Evolutionary conservation across 208 protist genomes (phyloP).

Genomic region (Eutreptiella sp.): DNA sequence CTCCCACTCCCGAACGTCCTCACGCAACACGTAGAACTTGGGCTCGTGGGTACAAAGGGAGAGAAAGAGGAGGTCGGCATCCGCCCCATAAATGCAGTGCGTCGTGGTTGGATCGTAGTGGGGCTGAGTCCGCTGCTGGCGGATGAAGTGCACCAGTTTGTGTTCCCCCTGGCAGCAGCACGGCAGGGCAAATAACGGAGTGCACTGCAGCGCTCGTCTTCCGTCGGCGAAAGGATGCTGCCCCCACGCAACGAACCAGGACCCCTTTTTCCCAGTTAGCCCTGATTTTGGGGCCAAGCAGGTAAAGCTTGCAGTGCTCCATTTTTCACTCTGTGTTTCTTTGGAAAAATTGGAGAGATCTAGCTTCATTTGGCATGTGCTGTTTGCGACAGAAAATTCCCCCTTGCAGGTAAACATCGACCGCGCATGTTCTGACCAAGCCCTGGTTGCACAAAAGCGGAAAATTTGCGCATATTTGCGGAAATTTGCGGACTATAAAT

Average conservation of each 20-base stretch:
- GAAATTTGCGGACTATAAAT: no score
- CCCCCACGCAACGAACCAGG: slow-evolving; percentile 55
- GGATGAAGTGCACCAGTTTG: slow-evolving; percentile 99
- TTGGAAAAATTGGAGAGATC: no score
- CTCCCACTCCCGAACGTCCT: no score
- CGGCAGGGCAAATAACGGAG: slow-evolving; percentile 57
- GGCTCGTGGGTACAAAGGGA: slow-evolving; percentile 89
- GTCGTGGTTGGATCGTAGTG: slow-evolving; percentile 86
- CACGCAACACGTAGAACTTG: slow-evolving; percentile 92
- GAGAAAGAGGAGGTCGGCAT: slow-evolving; percentile 97
- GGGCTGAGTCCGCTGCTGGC: slow-evolving; percentile 75
- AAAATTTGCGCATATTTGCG: no score
- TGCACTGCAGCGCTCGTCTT: slow-evolving; percentile 52
- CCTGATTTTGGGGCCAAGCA: no score
- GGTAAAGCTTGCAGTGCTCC: no score
- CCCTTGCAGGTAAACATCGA: no score
- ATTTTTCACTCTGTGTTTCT: no score
- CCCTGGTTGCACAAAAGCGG: no score
- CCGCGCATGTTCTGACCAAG: no score
- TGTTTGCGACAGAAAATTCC: no score
- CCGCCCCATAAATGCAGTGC: slow-evolving; percentile 97
- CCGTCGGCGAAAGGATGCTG: slow-evolving; percentile 50
- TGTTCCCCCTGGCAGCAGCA: slow-evolving; percentile 93
- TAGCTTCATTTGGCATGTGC: no score
- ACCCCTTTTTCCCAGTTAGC: slow-evolving; percentile 3